A percentile compares a stretch with the other conserved stretches of the same genome.
These are phyloP conservation scores for Candida montana DNA, from an alignment of 805 yeast species.

Conservation along the genomic window DNA sequence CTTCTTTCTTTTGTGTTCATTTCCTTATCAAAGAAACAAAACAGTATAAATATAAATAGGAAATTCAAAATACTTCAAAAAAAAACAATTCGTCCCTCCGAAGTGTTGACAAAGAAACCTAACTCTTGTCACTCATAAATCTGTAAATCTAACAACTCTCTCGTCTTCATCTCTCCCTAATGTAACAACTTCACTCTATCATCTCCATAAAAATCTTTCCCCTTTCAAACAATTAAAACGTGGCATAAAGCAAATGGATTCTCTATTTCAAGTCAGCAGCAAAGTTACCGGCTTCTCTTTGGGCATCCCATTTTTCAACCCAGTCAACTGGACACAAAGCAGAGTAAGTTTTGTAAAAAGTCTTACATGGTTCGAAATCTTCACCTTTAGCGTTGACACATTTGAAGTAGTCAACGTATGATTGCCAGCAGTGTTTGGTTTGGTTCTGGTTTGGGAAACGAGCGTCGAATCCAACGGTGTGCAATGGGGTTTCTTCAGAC, in stretches of 20 bases:
- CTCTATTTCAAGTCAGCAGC: constrained; percentile 42
- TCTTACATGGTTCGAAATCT: constrained; percentile 96
- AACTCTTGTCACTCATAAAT: not conserved
- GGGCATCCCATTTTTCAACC: constrained; percentile 86
- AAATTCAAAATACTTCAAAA: not conserved
- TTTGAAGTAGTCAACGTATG: constrained; percentile 96
- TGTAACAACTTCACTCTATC: no score
- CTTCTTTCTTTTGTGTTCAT: not conserved
- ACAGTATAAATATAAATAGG: constrained; percentile 5
- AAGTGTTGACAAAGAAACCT: not conserved
- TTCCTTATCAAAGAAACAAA: not conserved
- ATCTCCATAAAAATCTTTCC: no score
- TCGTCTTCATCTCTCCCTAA: no score
- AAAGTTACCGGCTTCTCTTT: constrained; percentile 60
- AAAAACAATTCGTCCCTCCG: not conserved
- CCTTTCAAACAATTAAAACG: not conserved
- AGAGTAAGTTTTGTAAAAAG: constrained; percentile 85
- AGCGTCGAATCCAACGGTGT: constrained; percentile 77
- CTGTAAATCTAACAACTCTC: not conserved
- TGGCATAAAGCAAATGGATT: not conserved
- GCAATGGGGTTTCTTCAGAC: constrained; percentile 39
- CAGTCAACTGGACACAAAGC: constrained; percentile 82
- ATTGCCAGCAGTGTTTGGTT: constrained; percentile 97
- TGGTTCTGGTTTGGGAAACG: constrained; percentile 97
- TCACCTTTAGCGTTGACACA: constrained; percentile 96